Conservation (phyloP, 1,284 basidiomycete species). For the Rhodotorula sp. region DNA sequence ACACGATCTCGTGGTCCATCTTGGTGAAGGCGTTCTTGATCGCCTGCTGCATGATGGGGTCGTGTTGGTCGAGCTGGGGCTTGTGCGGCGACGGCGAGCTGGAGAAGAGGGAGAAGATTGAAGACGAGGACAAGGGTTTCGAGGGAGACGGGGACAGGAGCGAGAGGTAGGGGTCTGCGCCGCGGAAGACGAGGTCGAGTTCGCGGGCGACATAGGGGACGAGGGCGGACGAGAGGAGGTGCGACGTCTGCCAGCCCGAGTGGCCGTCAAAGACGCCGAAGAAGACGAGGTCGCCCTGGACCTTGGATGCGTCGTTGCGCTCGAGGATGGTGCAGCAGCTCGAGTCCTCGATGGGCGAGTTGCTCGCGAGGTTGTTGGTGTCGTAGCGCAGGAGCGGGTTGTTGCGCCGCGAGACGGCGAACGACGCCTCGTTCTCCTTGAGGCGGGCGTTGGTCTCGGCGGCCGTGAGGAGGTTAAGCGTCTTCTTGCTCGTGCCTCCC, state of each 20-base stretch:
- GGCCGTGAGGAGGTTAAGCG: conserved; percentile 59
- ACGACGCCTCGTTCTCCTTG: conserved; percentile 57
- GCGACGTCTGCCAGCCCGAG: conserved; percentile 77
- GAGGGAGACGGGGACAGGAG: conserved; percentile 43
- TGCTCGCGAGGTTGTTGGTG: conserved; percentile 76
- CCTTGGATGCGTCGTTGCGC: conserved; percentile 48
- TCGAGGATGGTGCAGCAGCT: conserved; percentile 70
- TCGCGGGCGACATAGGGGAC: conserved; percentile 84
- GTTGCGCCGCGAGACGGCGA: conserved; percentile 52
- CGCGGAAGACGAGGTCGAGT: conserved; percentile 54
- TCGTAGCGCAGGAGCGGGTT: conserved; percentile 63
- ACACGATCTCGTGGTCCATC: conserved; percentile 75
- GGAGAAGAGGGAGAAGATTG: conserved; percentile 25
- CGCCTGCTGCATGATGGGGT: conserved; percentile 65
- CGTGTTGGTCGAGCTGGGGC: conserved; percentile 58
- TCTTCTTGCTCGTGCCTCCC: conserved; percentile 36
- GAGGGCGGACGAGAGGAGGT: conserved; percentile 77
- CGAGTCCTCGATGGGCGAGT: conserved; percentile 88
- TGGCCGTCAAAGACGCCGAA: conserved; percentile 70
- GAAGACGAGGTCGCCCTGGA: conserved; percentile 41
- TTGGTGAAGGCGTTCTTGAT: conserved; percentile 76
- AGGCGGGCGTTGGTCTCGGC: conserved; percentile 63
- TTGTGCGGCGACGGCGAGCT: conserved; percentile 42
- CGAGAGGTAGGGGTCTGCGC: conserved; percentile 26
- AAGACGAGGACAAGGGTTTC: conserved; percentile 44